Evolutionary conservation across 2,329 filamentous ascomycete species (phyloP), one percentile per base, ranked within the genome.

Genomic region (Paracoccidioides brasiliensis): DNA sequence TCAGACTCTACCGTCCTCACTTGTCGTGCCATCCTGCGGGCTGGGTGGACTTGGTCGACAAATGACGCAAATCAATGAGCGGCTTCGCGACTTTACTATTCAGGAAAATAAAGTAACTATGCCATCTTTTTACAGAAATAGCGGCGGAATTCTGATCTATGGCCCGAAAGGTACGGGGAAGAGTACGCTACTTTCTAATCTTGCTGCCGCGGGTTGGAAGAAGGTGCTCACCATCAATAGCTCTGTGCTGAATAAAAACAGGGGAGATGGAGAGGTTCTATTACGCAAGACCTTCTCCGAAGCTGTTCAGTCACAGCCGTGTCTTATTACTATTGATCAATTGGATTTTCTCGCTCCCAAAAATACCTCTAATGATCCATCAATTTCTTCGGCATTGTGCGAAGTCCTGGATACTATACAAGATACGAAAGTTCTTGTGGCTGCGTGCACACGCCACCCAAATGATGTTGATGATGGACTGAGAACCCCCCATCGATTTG

Each of bases 151-250:
- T 40, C 77, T 93, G 30, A 75, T 96, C 4, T 84, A 94, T 66
- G 91, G 91, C 12, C 84, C 87, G 15, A 81, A 82, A 59, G 90
- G 91, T 9, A 94, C 88, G 0, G 91, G 91, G 30, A 96, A 96
- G 72, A 85, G 82, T 0, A 78, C 86, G 60, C 74, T 96, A 0
- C 73, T 96, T 1, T 69, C 84, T 14, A 79, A 80, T 37, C 76
- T 96, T 22, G 80, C 83, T 7, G 77, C 75, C 5, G 80, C 82
- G 0, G 78, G 78, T 56, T 95, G 89, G 87, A 81, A 80, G 28
- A 80, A 80, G 43, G 81, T 90, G 0, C 78, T 86, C 60, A 78
- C 60, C 53, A 63, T 71, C 51, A 66, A 67, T 14, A 66, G 66
- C 28, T 68, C 70, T 5, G 63, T 64, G 8, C 58, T 70, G 9